Evolutionary conservation across 257 asterid genomes (phyloP), one percentile per base, ranked within the genome.

Genomic region (Nicotiana sylvestris): DNA sequence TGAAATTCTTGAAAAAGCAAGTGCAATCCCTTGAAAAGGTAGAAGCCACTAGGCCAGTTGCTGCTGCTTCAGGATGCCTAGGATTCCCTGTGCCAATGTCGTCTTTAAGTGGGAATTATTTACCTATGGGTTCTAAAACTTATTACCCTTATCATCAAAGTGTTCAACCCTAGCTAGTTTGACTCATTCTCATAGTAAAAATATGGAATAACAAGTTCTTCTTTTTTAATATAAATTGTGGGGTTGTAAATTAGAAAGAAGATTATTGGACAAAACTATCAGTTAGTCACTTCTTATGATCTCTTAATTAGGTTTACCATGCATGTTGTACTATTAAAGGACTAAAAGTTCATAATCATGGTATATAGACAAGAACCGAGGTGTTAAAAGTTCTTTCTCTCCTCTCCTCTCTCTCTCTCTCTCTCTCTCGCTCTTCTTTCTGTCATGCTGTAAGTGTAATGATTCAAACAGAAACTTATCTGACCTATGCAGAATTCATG

Each of bases 1-100:
- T 96, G 18, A 96, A 96, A 80, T 96, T 94, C 83, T 81, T 94
- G 91, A 94, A 94, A 76, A 92, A 90, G 6, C 99, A 95, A 82
- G 97, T 95, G 68, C 94, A 92, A 77, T 90, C 94, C 0, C 87
- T 95, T 1, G 97, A 95, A 67, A 43, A 92, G 81, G 94, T 84
- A 11, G 95, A 91, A 9, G 91, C 87, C 3, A 83, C 51, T 66
- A 81, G 92, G 76, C 92, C 97, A 27, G 16, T 74, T 30, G 18
- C 81, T 35, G 32, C 81, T 32, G 6, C 76, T 55, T 76, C 67
- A 29, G 27, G 87, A 13, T 92, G 91, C 56, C 55, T 90, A 0
- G 97, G 97, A 0, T 90, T 95, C 21, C 97, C 97, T 46, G 97
- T 87, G 72, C 87, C 96, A 2, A 90, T 92, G 92, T 53, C 90